Conservation (phyloP, 2,329 filamentous ascomycete genomes). For the Chrysoporthe deuterocubensis region DNA sequence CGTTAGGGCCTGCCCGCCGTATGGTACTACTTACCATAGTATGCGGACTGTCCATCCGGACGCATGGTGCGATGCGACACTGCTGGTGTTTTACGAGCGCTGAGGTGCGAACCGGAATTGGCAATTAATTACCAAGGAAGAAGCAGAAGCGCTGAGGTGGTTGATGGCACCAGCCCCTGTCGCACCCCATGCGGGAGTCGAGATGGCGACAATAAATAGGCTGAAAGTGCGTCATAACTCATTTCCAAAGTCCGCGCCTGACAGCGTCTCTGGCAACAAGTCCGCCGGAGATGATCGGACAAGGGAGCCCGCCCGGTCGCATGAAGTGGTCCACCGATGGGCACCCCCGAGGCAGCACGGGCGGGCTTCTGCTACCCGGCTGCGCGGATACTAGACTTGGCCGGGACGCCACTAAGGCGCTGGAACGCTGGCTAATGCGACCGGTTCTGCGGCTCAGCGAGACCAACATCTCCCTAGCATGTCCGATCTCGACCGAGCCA, state of each 20-base stretch:
- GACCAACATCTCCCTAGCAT: slow-evolving; percentile 1
- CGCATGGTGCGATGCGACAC: neutral
- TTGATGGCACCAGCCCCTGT: neutral
- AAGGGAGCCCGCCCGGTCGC: neutral
- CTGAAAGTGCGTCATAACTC: neutral
- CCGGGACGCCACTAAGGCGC: neutral
- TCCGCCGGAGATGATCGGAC: neutral
- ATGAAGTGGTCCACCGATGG: slow-evolving; percentile 2
- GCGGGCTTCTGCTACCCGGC: neutral
- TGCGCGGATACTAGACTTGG: neutral
- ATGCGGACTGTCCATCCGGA: too few species aligned
- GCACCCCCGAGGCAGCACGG: neutral
- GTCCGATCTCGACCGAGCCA: neutral
- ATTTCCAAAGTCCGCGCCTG: neutral
- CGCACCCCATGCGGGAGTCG: neutral
- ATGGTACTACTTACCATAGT: neutral
- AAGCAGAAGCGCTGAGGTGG: neutral
- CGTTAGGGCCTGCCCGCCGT: neutral
- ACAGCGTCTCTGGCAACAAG: neutral
- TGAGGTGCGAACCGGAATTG: neutral
- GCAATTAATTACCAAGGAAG: neutral
- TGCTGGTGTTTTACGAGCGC: neutral
- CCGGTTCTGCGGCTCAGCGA: slow-evolving; percentile 2
- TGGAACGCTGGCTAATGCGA: slow-evolving; percentile 2
- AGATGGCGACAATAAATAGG: neutral